Base-by-base conservation (phyloP, 2,329 filamentous ascomycete species). In the Berkeleyomyces rouxiae region DNA sequence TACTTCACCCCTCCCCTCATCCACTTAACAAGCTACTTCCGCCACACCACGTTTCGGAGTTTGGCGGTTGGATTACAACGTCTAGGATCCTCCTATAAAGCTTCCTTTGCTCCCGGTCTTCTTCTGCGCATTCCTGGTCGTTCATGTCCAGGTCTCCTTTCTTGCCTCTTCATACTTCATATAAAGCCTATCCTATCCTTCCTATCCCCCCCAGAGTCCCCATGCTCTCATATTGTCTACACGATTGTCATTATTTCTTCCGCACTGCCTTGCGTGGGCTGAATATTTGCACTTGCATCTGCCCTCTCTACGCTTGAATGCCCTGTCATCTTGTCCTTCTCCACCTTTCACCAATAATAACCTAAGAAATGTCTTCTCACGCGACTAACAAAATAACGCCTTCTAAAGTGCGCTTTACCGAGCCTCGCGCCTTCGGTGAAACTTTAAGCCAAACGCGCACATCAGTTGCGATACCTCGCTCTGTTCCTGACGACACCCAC, bases 171-270 rank as follows among this genome's bases (percentile, higher is more conserved):
- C 13, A 33, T 9, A 23, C 43, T 43, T 4, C n/a, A 53, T 61
- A 61, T 61, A 61, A 55, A 42, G 47, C 7, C 59, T 23, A n/a
- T 44, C n/a, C 33, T n/a, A 39, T n/a, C 31, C 53, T 23, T 53
- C 46, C 16, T 44, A 23, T 2, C 23, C 23, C 23, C 37, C 53
- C 16, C 36, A 11, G 7, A 40, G 37, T 33, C 36, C 78, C 79
- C 77, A 95, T 95, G 88, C 87, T 87, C 78, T 74, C 80, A 69
- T 92, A 89, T 74, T 95, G 79, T 74, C 78, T 88, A 64, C 86
- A 93, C 79, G 87, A 95, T 74, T 95, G 88, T 71, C 89, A 95
- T 73, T 95, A 95, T 76, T 95, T 95, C 76, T 93, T 88, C 78
- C 88, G 88, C 78, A 95, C 86, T 74, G 87, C 88, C 71, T 77